Evolutionary conservation across 345 rosid genomes (phyloP).

Genomic region (Eucalyptus coolabah): DNA sequence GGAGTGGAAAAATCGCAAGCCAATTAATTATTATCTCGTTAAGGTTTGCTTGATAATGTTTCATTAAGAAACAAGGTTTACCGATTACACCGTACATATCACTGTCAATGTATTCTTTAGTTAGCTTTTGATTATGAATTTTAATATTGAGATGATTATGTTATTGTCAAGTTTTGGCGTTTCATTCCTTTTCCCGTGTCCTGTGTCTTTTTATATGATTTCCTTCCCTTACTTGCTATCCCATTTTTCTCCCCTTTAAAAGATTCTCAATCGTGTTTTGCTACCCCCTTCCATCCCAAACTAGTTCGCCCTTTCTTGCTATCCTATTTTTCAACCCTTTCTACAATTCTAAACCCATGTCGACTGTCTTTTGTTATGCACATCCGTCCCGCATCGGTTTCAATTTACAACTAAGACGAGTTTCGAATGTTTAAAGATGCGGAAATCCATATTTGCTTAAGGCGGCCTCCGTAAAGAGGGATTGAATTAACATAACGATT

Average conservation of each 20-base stretch:
- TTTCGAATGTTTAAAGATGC: not conserved
- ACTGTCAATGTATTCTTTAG: not conserved
- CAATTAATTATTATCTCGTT: not conserved
- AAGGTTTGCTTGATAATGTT: not conserved
- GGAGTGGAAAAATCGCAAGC: not conserved
- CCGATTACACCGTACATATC: not conserved
- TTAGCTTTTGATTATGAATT: not conserved
- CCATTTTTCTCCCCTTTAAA: not conserved
- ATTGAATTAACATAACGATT: not conserved
- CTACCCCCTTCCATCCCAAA: not conserved
- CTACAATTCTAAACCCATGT: not conserved
- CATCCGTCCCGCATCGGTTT: not conserved
- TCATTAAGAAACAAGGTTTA: not conserved
- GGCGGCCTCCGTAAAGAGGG: not conserved
- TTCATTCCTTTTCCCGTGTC: not conserved
- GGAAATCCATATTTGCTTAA: not conserved
- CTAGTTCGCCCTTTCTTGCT: not conserved
- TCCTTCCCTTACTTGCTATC: not conserved
- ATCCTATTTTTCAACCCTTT: not conserved
- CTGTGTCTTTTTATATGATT: not conserved
- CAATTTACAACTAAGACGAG: not conserved
- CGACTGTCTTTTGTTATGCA: not conserved
- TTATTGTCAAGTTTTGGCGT: not conserved
- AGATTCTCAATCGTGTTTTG: not conserved
- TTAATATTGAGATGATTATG: not conserved